Percentiles rank a stretch among this genome's conserved stretches.
phyloP scores from a whole-genome alignment of 2,329 filamentous ascomycete genomes.

The Botrytis aclada region DNA sequence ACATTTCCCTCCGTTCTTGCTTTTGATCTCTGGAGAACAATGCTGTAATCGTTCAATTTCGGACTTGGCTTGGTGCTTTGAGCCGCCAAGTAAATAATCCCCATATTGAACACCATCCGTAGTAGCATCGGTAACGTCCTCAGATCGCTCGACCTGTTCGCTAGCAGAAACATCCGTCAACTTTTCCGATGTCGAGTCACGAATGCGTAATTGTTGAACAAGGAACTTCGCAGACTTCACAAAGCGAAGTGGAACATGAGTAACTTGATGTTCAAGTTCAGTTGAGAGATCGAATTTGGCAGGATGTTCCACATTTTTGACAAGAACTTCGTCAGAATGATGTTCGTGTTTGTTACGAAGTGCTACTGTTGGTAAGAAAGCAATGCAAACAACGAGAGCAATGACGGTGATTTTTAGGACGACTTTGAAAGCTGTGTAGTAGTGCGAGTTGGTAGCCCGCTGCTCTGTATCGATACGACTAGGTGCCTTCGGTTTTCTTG shows the following conservation, averaged over 20 bases:
- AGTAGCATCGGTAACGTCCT: not conserved
- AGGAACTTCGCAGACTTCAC: not conserved
- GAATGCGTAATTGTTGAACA: conserved; percentile 1
- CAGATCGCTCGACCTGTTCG: not conserved
- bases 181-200: not conserved
- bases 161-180: not conserved
- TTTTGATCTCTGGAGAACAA: not conserved
- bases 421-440: conserved; percentile 9
- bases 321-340: not conserved
- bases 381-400: conserved; percentile 14
- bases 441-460: not conserved
- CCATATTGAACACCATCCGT: not conserved
- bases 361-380: conserved; percentile 5
- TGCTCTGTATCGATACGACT: not conserved
- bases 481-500: conserved; percentile 2
- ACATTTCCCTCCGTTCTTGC: not conserved
- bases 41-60: not conserved
- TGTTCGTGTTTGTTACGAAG: not conserved
- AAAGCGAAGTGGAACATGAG: conserved; percentile 1
- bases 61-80: not conserved
- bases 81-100: not conserved
- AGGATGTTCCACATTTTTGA: not conserved
- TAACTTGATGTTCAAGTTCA: conserved; percentile 1
- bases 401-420: conserved; percentile 8
- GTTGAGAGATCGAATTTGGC: not conserved